Percentiles rank a stretch among this genome's conserved stretches.
phyloP scores from a whole-genome alignment of 371 early-diverging fungal genomes.

The Basidiobolus heterosporus region DNA sequence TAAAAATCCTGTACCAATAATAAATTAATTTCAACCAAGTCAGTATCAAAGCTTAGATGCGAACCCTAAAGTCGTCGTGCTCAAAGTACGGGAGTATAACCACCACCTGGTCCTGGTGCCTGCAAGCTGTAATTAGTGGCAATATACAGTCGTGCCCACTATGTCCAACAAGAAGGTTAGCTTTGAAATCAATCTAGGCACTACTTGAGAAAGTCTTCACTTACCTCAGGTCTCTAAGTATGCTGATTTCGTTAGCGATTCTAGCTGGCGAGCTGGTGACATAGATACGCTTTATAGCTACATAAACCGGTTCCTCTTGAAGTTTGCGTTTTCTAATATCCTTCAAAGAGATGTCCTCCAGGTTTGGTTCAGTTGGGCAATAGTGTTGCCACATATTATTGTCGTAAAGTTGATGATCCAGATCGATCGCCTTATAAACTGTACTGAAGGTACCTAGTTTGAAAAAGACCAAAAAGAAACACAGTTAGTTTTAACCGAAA shows the following conservation, averaged over 20 bases:
- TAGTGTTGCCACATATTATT: constrained; percentile 40
- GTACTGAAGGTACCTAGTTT: constrained; percentile 79
- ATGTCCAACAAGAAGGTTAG: not conserved
- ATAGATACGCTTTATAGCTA: constrained; percentile 88
- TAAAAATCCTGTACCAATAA: constrained; percentile 26
- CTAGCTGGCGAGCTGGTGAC: constrained; percentile 69
- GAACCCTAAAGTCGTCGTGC: constrained; percentile 71
- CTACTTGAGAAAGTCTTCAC: not conserved
- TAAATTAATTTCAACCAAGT: not conserved
- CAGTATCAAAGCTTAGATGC: not conserved
- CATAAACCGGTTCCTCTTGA: constrained; percentile 14
- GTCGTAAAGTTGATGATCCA: constrained; percentile 42
- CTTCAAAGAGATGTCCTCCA: not conserved
- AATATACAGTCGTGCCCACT: constrained; percentile 35
- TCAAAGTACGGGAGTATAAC: constrained; percentile 80
- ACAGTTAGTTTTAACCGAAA: not conserved
- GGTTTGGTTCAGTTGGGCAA: not conserved
- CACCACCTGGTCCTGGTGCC: constrained; percentile 74
- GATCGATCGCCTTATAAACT: constrained; percentile 87
- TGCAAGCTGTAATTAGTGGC: constrained; percentile 61
- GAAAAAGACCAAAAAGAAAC: not conserved
- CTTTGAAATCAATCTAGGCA: not conserved
- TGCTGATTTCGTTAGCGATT: constrained; percentile 76
- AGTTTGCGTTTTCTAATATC: constrained; percentile 3
- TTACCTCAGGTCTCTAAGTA: constrained; percentile 57